Evolutionary conservation across 352 stramenopile species (phyloP), one percentile per base, ranked within the genome.

Genomic region (Phytopythium vexans): DNA sequence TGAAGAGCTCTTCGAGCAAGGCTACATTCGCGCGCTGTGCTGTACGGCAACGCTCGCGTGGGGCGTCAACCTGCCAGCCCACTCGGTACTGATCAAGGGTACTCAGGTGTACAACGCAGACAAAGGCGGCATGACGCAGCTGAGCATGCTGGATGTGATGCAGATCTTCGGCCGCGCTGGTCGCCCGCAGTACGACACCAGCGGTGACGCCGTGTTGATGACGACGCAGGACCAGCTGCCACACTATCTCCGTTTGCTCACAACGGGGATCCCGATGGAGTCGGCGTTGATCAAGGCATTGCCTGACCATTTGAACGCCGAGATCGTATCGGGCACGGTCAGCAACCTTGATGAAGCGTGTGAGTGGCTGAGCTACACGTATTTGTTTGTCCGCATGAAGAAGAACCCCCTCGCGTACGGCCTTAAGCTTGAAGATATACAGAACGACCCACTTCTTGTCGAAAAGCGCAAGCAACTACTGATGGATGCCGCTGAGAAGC

Each of bases 101-200:
- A 99, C 97, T 6, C 91, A 99, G 62, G 94, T 99, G 35, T 99
- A 99, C 82, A 98, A 99, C 58, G 83, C 97, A 3, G 96, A 99
- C 65, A 99, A 99, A 71, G 97, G 97, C 49, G 96, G 95, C 34
- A 97, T 97, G 62, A 94, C 97, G 11, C 96, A 99, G 60, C 63
- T 99, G 32, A 97, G 86, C 54, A 99, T 99, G 78, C 79, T 99
- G 9, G 98, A 99, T 68, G 97, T 99, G n/a, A 97, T 99, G 71
- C 98, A 99, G 75, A 99, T 99, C 64, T 99, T 99, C 65, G 98
- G 97, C 42, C 82, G 97, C 51, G 97, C 97, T 5, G 97, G 97
- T 45, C 86, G 97, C 34, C 97, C 97, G n/a, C 96, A 99, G 78
- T 99, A 98, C 70, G 98, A 99, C 62, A 98, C 82, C n/a, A 96